Evolutionary conservation across 768 basidiomycete genomes (phyloP).

Genomic region (Neoboletus brunneissimus): DNA sequence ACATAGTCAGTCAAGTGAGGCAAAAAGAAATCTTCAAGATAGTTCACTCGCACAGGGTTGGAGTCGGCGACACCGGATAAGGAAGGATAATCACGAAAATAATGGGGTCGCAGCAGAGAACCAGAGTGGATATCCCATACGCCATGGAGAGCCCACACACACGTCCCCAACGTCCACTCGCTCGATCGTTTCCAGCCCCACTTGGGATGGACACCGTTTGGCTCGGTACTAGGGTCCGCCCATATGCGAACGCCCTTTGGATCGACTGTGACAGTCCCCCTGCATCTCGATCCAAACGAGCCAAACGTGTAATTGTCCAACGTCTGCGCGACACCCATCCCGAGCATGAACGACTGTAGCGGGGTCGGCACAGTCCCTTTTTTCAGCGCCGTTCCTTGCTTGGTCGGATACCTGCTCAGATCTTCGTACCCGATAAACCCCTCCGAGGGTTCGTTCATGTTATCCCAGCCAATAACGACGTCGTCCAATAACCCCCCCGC

Average conservation of each 20-base stretch:
- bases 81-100: slow-evolving; percentile 58
- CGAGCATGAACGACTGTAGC: slow-evolving; percentile 77
- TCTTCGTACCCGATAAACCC: slow-evolving; percentile 69
- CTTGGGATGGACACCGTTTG: slow-evolving; percentile 53
- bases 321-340: slow-evolving; percentile 81
- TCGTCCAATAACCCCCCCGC: slow-evolving; percentile 76
- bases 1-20: slow-evolving; percentile 63
- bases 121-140: slow-evolving; percentile 83
- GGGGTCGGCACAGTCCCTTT: slow-evolving; percentile 89
- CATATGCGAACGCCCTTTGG: slow-evolving; percentile 80
- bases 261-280: slow-evolving; percentile 78
- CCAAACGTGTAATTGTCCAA: slow-evolving; percentile 85
- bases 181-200: slow-evolving; percentile 85
- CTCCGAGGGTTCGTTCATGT: slow-evolving; percentile 91
- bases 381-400: slow-evolving; percentile 71
- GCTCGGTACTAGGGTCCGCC: slow-evolving; percentile 55
- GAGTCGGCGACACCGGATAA: background rate
- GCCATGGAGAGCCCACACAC: slow-evolving; percentile 81
- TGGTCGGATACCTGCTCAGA: slow-evolving; percentile 58
- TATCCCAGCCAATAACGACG: slow-evolving; percentile 96
- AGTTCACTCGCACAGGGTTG: slow-evolving; percentile 48
- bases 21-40: slow-evolving; percentile 77
- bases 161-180: slow-evolving; percentile 74
- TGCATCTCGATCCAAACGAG: slow-evolving; percentile 67
- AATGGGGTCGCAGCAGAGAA: slow-evolving; percentile 63